Percentiles rank a stretch among this genome's conserved stretches.
phyloP scores from a whole-genome alignment of 371 early-diverging fungal genomes.

The Mucor racemosus region DNA sequence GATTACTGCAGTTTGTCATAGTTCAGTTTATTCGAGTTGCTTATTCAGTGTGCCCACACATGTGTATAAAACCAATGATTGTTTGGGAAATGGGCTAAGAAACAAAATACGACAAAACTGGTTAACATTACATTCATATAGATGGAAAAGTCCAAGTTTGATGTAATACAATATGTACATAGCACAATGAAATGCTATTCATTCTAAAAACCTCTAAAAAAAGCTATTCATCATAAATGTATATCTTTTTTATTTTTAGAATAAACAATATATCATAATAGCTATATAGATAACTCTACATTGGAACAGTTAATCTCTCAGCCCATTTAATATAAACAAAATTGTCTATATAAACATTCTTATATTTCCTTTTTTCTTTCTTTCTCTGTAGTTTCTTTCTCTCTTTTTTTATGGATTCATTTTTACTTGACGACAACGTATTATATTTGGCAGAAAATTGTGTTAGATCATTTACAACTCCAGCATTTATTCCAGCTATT shows the following conservation, averaged over 20 bases:
- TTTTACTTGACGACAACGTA: slow-evolving; percentile 4
- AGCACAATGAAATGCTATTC: not conserved
- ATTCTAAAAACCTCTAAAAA: not conserved
- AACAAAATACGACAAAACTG: no score
- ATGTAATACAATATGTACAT: not conserved
- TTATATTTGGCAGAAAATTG: slow-evolving; percentile 20
- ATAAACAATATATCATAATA: not conserved
- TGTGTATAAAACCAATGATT: no score
- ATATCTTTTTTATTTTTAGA: not conserved
- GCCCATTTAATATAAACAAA: slow-evolving; percentile 5
- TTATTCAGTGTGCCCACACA: no score
- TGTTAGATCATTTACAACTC: slow-evolving; percentile 14
- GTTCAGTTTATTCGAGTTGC: no score
- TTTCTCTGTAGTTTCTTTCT: not conserved
- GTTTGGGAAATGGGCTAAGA: no score
- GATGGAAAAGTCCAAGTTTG: not conserved
- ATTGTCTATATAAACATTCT: not conserved
- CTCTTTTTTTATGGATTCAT: slow-evolving; percentile 10
- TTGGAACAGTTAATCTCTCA: not conserved
- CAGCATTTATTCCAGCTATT: slow-evolving; percentile 15
- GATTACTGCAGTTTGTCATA: no score
- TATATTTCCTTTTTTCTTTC: not conserved
- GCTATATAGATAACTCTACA: not conserved
- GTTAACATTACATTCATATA: not conserved
- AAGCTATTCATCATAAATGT: not conserved